These are phyloP conservation scores for Kernera saxatilis DNA, from an alignment of 345 rosid species.

Conservation along the genomic window DNA sequence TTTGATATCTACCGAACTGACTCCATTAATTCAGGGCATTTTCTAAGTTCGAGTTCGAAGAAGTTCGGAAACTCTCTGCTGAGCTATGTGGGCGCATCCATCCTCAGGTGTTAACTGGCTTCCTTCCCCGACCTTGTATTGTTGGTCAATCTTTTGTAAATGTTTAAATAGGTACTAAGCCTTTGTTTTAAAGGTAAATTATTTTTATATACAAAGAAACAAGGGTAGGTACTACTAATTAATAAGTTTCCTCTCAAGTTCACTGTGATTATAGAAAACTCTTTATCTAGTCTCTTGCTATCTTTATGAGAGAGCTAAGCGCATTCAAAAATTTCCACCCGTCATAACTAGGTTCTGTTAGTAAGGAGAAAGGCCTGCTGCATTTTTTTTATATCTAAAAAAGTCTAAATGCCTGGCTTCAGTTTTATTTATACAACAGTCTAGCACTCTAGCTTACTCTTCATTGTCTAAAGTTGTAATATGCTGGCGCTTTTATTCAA, in stretches of 20 bases:
- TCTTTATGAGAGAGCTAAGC: constrained; percentile 1
- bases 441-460: not conserved
- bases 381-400: not conserved
- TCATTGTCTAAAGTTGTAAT: constrained; percentile 3
- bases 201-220: not conserved
- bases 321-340: not conserved
- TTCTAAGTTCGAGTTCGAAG: constrained; percentile 66
- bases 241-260: not conserved
- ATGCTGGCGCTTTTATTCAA: constrained; percentile 8
- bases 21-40: constrained; percentile 51
- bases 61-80: constrained; percentile 81
- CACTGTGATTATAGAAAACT: not conserved
- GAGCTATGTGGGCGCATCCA: constrained; percentile 91
- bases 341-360: not conserved
- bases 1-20: constrained; percentile 17
- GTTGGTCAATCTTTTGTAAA: not conserved
- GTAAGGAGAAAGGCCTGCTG: constrained; percentile 1
- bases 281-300: not conserved
- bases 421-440: not conserved
- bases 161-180: not conserved
- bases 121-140: constrained; percentile 5
- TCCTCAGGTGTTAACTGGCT: constrained; percentile 51
- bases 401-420: not conserved
- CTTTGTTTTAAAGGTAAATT: not conserved
- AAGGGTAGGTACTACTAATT: not conserved